phyloP scores from a whole-genome alignment of 805 yeast species.

The Blastobotrys muscicola region DNA sequence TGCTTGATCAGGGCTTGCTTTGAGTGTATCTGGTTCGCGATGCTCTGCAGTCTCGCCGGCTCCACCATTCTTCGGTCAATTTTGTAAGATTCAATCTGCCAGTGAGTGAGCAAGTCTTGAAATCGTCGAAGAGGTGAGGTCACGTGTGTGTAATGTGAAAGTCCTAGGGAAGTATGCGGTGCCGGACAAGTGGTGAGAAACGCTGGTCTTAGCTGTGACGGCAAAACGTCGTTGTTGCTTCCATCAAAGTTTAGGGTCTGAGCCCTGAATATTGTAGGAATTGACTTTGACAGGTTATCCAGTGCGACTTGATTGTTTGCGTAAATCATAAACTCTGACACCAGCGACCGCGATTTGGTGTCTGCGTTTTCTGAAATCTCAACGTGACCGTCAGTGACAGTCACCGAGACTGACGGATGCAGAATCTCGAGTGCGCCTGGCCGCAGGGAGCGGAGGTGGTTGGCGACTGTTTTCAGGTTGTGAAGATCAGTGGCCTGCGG shows the following conservation, averaged over 20 bases:
- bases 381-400: background rate
- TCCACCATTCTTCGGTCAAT: constrained; percentile 11
- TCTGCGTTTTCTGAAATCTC: background rate
- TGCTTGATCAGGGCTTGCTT: constrained; percentile 10
- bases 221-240: background rate
- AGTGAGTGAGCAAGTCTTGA: constrained; percentile 71
- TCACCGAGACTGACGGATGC: background rate
- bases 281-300: constrained; percentile 13
- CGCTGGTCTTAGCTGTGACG: background rate
- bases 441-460: too few relatives aligned
- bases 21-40: constrained; percentile 7
- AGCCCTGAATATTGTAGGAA: constrained; percentile 24
- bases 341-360: constrained; percentile 38
- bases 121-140: constrained; percentile 87
- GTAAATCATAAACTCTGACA: constrained; percentile 75
- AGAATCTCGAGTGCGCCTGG: constrained; percentile 15
- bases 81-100: constrained; percentile 52
- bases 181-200: constrained; percentile 31
- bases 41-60: constrained; percentile 5
- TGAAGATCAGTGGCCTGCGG: constrained; percentile 29
- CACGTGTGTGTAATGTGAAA: constrained; percentile 54
- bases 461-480: constrained; percentile 28
- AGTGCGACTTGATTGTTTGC: constrained; percentile 45
- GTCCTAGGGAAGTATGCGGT: constrained; percentile 55
- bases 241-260: constrained; percentile 18